Evolutionary conservation across 495 filamentous ascomycete genomes (phyloP).

Genomic region (Penicillium bialowiezense): DNA sequence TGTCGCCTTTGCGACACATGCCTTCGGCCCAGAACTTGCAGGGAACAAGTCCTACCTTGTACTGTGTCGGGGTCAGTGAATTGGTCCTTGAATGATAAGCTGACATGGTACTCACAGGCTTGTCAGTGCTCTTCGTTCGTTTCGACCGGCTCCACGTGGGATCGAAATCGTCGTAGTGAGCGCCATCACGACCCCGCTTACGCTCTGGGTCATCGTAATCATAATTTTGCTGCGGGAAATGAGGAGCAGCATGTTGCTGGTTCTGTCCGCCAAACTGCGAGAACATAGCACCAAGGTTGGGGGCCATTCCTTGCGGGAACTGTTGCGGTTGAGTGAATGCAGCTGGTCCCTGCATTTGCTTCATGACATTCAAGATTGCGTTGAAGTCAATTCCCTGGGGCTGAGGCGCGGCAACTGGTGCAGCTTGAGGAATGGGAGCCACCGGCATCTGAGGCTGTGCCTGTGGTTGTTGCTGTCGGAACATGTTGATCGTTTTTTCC

Average conservation of each 20-base stretch:
- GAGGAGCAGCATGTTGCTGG: constrained; percentile 21
- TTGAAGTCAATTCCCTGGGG: constrained; percentile 30
- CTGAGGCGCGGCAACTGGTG: constrained; percentile 28
- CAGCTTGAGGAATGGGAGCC: constrained; percentile 18
- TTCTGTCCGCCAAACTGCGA: constrained; percentile 43
- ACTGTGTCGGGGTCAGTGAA: constrained; percentile 25
- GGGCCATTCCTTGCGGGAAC: constrained; percentile 29
- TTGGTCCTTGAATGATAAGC: background rate
- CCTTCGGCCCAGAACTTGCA: constrained; percentile 79
- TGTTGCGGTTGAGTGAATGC: constrained; percentile 24
- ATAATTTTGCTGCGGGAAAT: constrained; percentile 21
- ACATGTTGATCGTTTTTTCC: constrained; percentile 43
- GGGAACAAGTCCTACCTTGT: constrained; percentile 46
- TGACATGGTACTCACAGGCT: constrained; percentile 29
- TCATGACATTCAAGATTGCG: constrained; percentile 36
- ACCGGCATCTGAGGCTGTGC: constrained; percentile 11
- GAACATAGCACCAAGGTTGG: constrained; percentile 49
- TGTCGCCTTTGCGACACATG: constrained; percentile 78
- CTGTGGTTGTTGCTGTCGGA: constrained; percentile 42
- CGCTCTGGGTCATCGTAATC: constrained; percentile 43
- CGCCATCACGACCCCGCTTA: constrained; percentile 40
- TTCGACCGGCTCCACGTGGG: constrained; percentile 32
- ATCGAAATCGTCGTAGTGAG: constrained; percentile 31
- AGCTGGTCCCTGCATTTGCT: constrained; percentile 31
- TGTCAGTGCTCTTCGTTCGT: constrained; percentile 32